Evolutionary conservation across 306 rosid genomes (phyloP).

Genomic region (Pyrus bretschneideri): DNA sequence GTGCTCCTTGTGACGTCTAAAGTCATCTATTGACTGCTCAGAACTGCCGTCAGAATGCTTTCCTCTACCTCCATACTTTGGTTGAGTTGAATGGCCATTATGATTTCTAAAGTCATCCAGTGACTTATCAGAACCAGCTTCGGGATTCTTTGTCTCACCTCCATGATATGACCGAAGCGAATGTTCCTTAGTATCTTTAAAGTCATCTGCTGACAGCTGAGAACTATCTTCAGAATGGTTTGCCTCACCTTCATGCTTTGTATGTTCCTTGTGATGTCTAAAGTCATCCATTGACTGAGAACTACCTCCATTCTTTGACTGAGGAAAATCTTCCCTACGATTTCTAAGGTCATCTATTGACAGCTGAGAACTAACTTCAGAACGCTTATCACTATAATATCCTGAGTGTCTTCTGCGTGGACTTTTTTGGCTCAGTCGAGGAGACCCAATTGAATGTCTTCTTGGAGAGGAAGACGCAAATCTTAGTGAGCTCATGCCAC

Average conservation of each 20-base stretch:
- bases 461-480: conserved; percentile 65
- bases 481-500: conserved; percentile 38
- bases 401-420: conserved; percentile 38
- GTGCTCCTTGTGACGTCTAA: conserved; percentile 36
- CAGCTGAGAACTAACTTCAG: conserved; percentile 76
- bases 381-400: conserved; percentile 66
- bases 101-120: conserved; percentile 53
- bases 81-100: conserved; percentile 31
- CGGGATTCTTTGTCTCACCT: conserved; percentile 53
- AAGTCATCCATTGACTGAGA: conserved; percentile 65
- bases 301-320: conserved; percentile 39
- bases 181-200: conserved; percentile 37
- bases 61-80: conserved; percentile 32
- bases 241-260: conserved; percentile 33
- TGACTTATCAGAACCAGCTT: conserved; percentile 70
- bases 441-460: conserved; percentile 49
- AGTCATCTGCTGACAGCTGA: conserved; percentile 57
- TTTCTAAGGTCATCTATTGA: conserved; percentile 58
- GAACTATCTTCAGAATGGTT: conserved; percentile 74
- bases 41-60: conserved; percentile 75
- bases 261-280: conserved; percentile 36
- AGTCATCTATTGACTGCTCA: conserved; percentile 59
- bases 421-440: conserved; percentile 33
- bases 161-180: conserved; percentile 30
- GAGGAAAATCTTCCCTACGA: conserved; percentile 35